Conservation (phyloP, 2,329 filamentous ascomycete genomes). For the Aspergillus ruber region DNA sequence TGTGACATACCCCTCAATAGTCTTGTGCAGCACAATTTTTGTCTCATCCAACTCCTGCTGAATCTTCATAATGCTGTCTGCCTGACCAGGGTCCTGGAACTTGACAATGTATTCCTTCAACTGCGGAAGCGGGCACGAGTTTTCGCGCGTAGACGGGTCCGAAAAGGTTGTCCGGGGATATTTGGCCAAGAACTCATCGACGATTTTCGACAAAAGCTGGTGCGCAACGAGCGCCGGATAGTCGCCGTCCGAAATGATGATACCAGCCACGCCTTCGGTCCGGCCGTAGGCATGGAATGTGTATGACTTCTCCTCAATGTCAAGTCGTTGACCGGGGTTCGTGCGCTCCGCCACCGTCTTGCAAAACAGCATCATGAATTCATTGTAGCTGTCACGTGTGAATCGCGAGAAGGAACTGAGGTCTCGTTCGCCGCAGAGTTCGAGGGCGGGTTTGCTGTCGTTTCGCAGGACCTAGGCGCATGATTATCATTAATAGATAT, state of each 20-base stretch:
- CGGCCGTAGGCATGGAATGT: constrained; percentile 66
- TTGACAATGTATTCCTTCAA: constrained; percentile 71
- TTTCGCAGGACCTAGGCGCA: constrained; percentile 69
- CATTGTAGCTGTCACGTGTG: constrained; percentile 57
- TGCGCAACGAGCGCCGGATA: constrained; percentile 77
- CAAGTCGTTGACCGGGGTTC: constrained; percentile 71
- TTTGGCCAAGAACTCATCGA: constrained; percentile 77
- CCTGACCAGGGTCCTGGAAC: constrained; percentile 82
- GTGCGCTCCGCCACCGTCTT: constrained; percentile 85
- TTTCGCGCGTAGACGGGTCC: constrained; percentile 43
- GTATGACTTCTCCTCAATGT: constrained; percentile 56
- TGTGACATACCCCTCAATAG: constrained; percentile 58
- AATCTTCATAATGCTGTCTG: constrained; percentile 90
- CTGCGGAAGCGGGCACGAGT: constrained; percentile 58
- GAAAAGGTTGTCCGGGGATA: constrained; percentile 66
- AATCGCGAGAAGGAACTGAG: constrained; percentile 73
- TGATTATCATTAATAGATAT: background rate
- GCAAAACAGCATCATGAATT: constrained; percentile 79
- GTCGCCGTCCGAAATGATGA: constrained; percentile 70
- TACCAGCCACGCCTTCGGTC: constrained; percentile 66
- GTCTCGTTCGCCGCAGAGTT: constrained; percentile 71
- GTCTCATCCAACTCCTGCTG: constrained; percentile 96
- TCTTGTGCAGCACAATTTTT: constrained; percentile 95
- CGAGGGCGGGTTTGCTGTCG: constrained; percentile 65
- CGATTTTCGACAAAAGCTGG: constrained; percentile 75